A percentile compares a stretch with the other conserved stretches of the same genome.
Conservation (phyloP, 2,329 filamentous ascomycete genomes). For the Epichloe elymi region DNA sequence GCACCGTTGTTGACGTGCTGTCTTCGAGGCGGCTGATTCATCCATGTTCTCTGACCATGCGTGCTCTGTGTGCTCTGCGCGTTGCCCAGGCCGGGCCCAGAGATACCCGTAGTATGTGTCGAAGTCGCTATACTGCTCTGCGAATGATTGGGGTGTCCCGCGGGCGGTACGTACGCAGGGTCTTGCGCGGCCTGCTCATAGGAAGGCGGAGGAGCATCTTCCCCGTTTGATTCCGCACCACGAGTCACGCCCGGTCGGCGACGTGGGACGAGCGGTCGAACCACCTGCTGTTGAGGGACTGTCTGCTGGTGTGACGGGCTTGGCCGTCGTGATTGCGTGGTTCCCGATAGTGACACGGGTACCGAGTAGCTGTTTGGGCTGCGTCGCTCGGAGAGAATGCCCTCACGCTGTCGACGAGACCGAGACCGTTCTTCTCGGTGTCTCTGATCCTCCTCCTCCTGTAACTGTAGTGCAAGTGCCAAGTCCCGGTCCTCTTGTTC, state of each 20-base stretch:
- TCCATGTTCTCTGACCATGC: not conserved
- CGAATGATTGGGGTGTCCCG: conserved; percentile 37
- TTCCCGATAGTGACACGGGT: not conserved
- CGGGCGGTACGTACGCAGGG: conserved; percentile 36
- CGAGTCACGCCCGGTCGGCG: conserved; percentile 24
- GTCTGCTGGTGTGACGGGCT: conserved; percentile 1
- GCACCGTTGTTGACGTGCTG: conserved; percentile 5
- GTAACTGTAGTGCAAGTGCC: conserved; percentile 79
- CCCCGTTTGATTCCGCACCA: conserved; percentile 24
- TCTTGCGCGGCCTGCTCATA: conserved; percentile 44
- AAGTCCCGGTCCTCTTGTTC: conserved; percentile 76
- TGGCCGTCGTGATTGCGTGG: not conserved
- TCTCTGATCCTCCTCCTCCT: conserved; percentile 83
- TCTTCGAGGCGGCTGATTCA: conserved; percentile 7
- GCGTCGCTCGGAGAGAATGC: conserved; percentile 45
- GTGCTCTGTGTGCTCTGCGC: not conserved
- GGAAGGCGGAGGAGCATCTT: conserved; percentile 43
- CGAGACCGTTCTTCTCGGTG: conserved; percentile 53
- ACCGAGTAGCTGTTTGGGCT: conserved; percentile 12
- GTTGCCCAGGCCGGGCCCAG: not conserved
- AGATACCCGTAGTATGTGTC: conserved; percentile 3
- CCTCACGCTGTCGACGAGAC: conserved; percentile 51
- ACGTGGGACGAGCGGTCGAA: conserved; percentile 29
- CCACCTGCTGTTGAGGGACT: conserved; percentile 18
- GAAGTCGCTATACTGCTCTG: conserved; percentile 19